Base-by-base conservation (phyloP, 495 filamentous ascomycete species). In the Podospora fimiseda region DNA sequence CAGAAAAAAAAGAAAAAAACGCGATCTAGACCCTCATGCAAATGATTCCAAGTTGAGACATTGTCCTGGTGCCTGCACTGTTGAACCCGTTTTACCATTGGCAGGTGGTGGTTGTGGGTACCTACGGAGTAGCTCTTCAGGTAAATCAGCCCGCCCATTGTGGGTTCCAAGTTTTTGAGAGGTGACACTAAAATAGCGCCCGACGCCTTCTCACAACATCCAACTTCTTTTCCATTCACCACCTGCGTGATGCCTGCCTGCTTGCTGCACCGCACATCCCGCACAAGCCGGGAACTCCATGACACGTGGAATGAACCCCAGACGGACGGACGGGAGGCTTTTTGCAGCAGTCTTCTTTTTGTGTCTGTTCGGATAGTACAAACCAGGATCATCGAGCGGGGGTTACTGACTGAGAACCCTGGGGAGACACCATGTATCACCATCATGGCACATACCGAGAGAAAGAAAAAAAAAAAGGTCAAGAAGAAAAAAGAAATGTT, bases 181-280 rank as follows among this genome's bases (percentile, higher is more conserved):
- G 4, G 22, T 47, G 23, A 14, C 44, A 47, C 44, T 47, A 47
- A 47, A 47, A 33, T 47, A 47, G 44, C 23, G 44, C 44, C 44
- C 44, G 44, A 24, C 44, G 23, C 22, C 39, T 33, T 33, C 27
- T 33, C 27, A 33, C 27, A 33, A 33, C 27, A 33, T 33, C 39
- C 39, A 5, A 9, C 39, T n/a, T n/a, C 39, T 41, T 41, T n/a
- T 18, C 39, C 16, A n/a, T 41, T n/a, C 39, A n/a, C 4, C 13
- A 41, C 39, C 42, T 44, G 42, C 42, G 18, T 44, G n/a, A n/a
- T n/a, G n/a, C n/a, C n/a, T n/a, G n/a, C n/a, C n/a, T n/a, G n/a
- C n/a, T n/a, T n/a, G n/a, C n/a, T n/a, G n/a, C n/a, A n/a, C n/a
- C n/a, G n/a, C n/a, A n/a, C n/a, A n/a, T n/a, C n/a, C 19, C 22